These are phyloP conservation scores for Xylaria sp. DNA, from an alignment of 2,329 filamentous ascomycete species.

Conservation along the genomic window DNA sequence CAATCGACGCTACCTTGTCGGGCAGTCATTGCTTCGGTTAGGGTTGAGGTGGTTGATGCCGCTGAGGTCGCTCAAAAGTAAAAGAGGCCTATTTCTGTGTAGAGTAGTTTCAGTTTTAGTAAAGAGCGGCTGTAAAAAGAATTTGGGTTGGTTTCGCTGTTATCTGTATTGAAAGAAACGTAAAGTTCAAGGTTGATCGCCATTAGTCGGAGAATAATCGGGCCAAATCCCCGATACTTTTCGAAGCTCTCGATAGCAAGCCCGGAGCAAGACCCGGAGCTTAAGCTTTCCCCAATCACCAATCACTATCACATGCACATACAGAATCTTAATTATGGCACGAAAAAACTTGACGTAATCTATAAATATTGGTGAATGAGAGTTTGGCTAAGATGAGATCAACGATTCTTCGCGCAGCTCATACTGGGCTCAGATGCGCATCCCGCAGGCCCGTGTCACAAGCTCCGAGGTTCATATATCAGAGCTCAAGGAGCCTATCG, in stretches of 20 bases:
- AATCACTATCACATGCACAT: background rate
- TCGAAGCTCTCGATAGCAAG: conserved; percentile 33
- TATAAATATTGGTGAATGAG: conserved; percentile 21
- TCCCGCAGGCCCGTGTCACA: conserved; percentile 34
- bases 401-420: conserved; percentile 38
- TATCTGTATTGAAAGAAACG: background rate
- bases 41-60: background rate
- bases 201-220: conserved; percentile 40
- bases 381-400: conserved; percentile 42
- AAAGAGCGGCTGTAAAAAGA: background rate
- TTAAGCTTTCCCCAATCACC: conserved; percentile 8
- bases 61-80: background rate
- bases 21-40: conserved; percentile 11
- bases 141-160: background rate
- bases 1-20: conserved; percentile 9
- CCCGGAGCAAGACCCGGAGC: conserved; percentile 22
- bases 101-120: background rate
- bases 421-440: conserved; percentile 40
- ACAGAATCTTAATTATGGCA: background rate
- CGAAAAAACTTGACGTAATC: background rate
- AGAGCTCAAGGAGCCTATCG: conserved; percentile 43
- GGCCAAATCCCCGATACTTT: conserved; percentile 31
- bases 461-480: conserved; percentile 32
- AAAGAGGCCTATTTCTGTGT: background rate
- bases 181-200: conserved; percentile 26